Base-by-base conservation (phyloP, 2,329 filamentous ascomycete genomes). In the Epichloe sp. region DNA sequence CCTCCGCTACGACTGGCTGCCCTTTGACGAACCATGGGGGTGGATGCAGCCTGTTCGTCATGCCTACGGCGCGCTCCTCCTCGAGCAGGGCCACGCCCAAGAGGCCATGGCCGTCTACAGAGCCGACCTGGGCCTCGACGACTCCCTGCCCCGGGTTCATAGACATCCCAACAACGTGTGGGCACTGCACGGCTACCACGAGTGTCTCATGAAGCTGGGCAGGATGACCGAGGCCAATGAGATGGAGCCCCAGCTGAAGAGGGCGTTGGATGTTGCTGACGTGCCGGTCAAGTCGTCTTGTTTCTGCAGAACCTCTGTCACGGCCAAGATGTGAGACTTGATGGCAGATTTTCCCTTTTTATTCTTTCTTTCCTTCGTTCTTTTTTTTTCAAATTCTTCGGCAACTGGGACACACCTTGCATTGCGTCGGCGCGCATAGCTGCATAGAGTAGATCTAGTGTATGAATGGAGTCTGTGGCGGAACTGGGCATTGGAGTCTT, bases 1-100 rank as follows among this genome's bases (percentile, higher is more conserved):
- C 21, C 60, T 66, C 1, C 71, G 77, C 2, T 82, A 86, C 55
- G 83, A 86, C 58, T 65, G 63, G 0, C 71, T 88, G 31, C 79
- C 79, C 0, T 88, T 86, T 54, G 81, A 83, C 47, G 85, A 89
- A 61, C 85, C 85, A 0, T 88, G 84, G 84, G 82, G 82, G 0
- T 88, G 85, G 84, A 87, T 88, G 83, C 82, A 86, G 60, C 85
- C 85, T 0, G 77, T 79, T 0, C 71, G 83, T 3, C 85, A 88
- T 62, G 84, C 84, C 0, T 83, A 83, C 48, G 84, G 80, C 1
- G 85, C 84, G 0, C 68, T 89, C 3, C 62, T 86, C 34, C 70
- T 86, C 12, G 85, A 88, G 60, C 83, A 85, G 59, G 79, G 76
- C 0, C 68, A 68, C n/a, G 67, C 77, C 0, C 71, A 76, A 23